A percentile compares a stretch with the other conserved stretches of the same genome.
These are phyloP conservation scores for Podaxis sp. DNA, from an alignment of 768 basidiomycete species.

Conservation along the genomic window DNA sequence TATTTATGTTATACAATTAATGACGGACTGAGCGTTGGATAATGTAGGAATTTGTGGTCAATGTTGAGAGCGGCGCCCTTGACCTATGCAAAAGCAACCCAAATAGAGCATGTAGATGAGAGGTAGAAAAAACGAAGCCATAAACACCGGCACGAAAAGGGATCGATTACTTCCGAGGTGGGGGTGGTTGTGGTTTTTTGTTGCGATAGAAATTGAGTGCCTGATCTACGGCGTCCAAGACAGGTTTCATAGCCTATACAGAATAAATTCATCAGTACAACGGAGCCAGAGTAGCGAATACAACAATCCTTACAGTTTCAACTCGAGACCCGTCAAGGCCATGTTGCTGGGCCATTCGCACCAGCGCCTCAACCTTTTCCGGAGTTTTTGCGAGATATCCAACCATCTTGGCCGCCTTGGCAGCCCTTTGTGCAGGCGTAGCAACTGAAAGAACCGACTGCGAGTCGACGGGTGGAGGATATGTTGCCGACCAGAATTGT, in stretches of 20 bases:
- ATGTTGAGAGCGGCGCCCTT: not conserved
- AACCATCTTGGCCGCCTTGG: constrained; percentile 87
- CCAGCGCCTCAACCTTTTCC: constrained; percentile 81
- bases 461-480: constrained; percentile 65
- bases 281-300: not conserved
- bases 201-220: constrained; percentile 62
- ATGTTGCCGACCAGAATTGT: constrained; percentile 91
- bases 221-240: constrained; percentile 70
- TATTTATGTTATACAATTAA: constrained; percentile 20
- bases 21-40: not conserved
- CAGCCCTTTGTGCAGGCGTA: constrained; percentile 67
- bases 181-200: constrained; percentile 30
- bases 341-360: constrained; percentile 57
- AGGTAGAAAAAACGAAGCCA: not conserved
- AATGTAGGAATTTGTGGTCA: not conserved
- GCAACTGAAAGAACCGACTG: constrained; percentile 32
- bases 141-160: not conserved
- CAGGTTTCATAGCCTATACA: constrained; percentile 72
- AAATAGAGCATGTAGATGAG: not conserved
- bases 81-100: not conserved
- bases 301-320: constrained; percentile 52
- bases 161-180: constrained; percentile 14
- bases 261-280: not conserved
- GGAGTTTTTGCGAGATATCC: constrained; percentile 76
- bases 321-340: constrained; percentile 65